Evolutionary conservation across 495 filamentous ascomycete species (phyloP).

Genomic region (Aspergillus cavernicola): DNA sequence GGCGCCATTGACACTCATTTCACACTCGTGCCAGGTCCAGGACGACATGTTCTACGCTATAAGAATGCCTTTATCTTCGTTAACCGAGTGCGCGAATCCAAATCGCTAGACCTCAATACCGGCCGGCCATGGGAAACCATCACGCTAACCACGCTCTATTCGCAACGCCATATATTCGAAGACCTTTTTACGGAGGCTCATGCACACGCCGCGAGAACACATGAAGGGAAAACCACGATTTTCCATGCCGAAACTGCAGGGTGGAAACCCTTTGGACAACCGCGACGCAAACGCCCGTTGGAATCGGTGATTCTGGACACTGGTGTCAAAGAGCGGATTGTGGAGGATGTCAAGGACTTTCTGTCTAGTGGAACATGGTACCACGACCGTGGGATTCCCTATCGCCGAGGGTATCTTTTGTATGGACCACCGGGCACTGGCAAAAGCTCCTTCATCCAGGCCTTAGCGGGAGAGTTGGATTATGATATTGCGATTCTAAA

Average conservation of each 20-base stretch:
- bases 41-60: constrained; percentile 81
- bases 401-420: constrained; percentile 87
- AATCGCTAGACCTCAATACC: constrained; percentile 64
- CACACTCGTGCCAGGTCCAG: constrained; percentile 83
- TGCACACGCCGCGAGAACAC: constrained; percentile 64
- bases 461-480: constrained; percentile 84
- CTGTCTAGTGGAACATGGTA: constrained; percentile 80
- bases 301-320: constrained; percentile 83
- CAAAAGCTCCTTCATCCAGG: constrained; percentile 95
- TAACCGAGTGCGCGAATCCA: constrained; percentile 73
- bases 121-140: constrained; percentile 93
- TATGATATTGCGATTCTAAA: constrained; percentile 95
- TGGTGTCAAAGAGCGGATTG: constrained; percentile 81
- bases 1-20: constrained; percentile 76
- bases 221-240: constrained; percentile 92
- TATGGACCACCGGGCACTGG: constrained; percentile 93
- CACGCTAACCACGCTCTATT: constrained; percentile 86
- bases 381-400: constrained; percentile 89
- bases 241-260: constrained; percentile 77
- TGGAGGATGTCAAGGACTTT: constrained; percentile 83
- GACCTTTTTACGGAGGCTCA: constrained; percentile 84
- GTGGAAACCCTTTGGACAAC: constrained; percentile 84
- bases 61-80: constrained; percentile 81
- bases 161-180: constrained; percentile 79
- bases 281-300: constrained; percentile 80